Evolutionary conservation across 1,284 basidiomycete genomes (phyloP).

Genomic region (Cystobasidium slooffiae): DNA sequence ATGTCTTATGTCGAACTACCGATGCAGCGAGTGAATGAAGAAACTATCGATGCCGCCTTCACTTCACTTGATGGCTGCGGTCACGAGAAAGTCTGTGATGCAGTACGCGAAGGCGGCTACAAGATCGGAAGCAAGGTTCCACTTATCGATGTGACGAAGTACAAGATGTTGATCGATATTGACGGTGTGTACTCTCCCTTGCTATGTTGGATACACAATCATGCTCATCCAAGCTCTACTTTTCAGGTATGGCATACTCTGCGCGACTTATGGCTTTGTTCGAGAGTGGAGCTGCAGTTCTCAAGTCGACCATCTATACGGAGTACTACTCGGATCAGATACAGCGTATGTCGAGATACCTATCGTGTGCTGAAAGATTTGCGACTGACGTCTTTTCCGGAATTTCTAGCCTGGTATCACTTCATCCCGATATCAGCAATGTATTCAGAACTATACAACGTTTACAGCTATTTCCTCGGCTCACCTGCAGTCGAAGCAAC

Average conservation of each 20-base stretch:
- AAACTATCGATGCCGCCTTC: conserved; percentile 85
- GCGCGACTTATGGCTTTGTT: conserved; percentile 84
- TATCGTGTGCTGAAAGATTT: no score
- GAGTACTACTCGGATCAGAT: conserved; percentile 70
- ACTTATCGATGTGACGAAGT: conserved; percentile 81
- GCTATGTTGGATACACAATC: conserved; percentile 45
- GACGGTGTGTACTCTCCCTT: conserved; percentile 70
- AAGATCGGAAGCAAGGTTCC: conserved; percentile 62
- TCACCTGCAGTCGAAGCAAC: conserved; percentile 4
- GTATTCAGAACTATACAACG: conserved; percentile 88
- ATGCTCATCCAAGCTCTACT: conserved; percentile 60
- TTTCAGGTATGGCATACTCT: conserved; percentile 92
- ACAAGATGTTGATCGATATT: conserved; percentile 81
- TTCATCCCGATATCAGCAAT: conserved; percentile 84
- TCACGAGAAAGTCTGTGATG: conserved; percentile 40
- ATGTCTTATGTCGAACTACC: conserved; percentile 26
- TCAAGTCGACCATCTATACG: conserved; percentile 86
- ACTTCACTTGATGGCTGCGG: conserved; percentile 44
- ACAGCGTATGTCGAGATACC: conserved; percentile 57
- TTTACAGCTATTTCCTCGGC: conserved; percentile 56
- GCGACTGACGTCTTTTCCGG: neutral
- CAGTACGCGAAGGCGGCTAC: conserved; percentile 33
- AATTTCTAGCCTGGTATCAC: conserved; percentile 75
- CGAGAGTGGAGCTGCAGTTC: conserved; percentile 80
- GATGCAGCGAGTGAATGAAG: conserved; percentile 65